phyloP scores from a whole-genome alignment of 1,139 yeast genomes.

The Taphrina pruni region DNA sequence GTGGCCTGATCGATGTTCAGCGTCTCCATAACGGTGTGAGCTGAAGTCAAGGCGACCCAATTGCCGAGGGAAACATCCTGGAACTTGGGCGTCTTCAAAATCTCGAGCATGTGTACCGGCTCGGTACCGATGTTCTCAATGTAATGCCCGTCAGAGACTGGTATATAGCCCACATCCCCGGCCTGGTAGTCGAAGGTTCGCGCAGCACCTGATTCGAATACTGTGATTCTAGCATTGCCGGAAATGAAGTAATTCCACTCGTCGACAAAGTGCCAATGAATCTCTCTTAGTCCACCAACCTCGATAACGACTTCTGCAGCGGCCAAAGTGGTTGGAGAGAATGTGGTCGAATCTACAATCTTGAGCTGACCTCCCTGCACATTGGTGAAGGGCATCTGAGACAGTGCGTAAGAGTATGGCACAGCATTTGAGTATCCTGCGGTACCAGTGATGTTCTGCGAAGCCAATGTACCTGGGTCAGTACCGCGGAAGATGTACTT shows the following conservation, averaged over 20 bases:
- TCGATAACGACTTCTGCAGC: conserved; percentile 41
- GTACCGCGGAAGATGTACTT: conserved; percentile 38
- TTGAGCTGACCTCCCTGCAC: conserved; percentile 36
- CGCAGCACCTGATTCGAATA: conserved; percentile 39
- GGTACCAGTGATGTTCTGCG: conserved; percentile 14
- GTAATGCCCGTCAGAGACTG: conserved; percentile 36
- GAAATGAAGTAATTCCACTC: conserved; percentile 41
- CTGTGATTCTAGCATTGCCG: conserved; percentile 38
- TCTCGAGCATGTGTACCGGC: conserved; percentile 39
- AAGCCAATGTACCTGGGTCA: conserved; percentile 20
- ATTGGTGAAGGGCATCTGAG: conserved; percentile 11
- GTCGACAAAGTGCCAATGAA: conserved; percentile 41
- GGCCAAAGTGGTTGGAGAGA: conserved; percentile 35
- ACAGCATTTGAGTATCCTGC: conserved; percentile 14
- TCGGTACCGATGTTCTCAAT: conserved; percentile 40
- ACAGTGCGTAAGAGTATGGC: conserved; percentile 4
- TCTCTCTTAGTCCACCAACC: conserved; percentile 25
- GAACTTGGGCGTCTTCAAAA: conserved; percentile 29
- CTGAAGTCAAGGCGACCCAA: conserved; percentile 32
- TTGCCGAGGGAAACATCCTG: conserved; percentile 36
- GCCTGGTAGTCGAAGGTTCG: conserved; percentile 40
- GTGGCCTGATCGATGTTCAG: conserved; percentile 3
- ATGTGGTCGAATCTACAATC: conserved; percentile 29
- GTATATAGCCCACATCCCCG: conserved; percentile 40
- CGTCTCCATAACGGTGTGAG: conserved; percentile 11